Percentiles rank a stretch among this genome's conserved stretches.
phyloP scores from a whole-genome alignment of 2,329 filamentous ascomycete species.

The Apiospora pterosperma region DNA sequence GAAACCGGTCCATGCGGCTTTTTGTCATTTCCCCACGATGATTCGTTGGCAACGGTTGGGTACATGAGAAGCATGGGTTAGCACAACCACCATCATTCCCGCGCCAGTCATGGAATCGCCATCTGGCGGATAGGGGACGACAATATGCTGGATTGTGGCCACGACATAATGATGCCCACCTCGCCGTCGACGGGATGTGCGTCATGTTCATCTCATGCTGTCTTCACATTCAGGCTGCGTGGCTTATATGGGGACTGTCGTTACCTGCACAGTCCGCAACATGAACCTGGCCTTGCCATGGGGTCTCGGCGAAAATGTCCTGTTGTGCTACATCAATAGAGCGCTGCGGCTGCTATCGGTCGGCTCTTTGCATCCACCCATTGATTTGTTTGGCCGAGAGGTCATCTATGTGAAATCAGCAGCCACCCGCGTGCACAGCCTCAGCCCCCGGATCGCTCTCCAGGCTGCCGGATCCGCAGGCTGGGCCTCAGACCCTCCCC shows the following conservation, averaged over 20 bases:
- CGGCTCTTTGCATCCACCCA: not conserved
- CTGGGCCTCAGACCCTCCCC: not conserved
- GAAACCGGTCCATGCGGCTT: slow-evolving; percentile 15
- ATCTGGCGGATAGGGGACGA: not conserved
- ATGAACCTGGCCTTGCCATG: not conserved
- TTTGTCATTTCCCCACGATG: slow-evolving; percentile 4
- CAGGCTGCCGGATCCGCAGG: not conserved
- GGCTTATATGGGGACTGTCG: not conserved
- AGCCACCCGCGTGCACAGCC: not conserved
- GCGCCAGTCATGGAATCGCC: not conserved
- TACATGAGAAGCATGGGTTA: slow-evolving; percentile 19
- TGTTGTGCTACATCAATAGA: not conserved
- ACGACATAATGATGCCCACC: not conserved
- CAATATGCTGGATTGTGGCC: not conserved
- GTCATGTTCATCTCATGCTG: not conserved
- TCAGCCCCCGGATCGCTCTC: not conserved
- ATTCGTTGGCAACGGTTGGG: slow-evolving; percentile 22
- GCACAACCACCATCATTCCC: slow-evolving; percentile 14
- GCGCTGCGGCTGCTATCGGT: not conserved
- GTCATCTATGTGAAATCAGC: slow-evolving; percentile 8
- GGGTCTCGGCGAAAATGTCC: not conserved
- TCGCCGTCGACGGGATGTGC: not conserved
- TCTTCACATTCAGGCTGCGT: not conserved
- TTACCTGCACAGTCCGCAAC: not conserved
- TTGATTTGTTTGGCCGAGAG: not conserved